Percentiles rank a stretch among this genome's conserved stretches.
phyloP scores from a whole-genome alignment of 2,329 filamentous ascomycete species.

The Chrysosporium keratinophilum region DNA sequence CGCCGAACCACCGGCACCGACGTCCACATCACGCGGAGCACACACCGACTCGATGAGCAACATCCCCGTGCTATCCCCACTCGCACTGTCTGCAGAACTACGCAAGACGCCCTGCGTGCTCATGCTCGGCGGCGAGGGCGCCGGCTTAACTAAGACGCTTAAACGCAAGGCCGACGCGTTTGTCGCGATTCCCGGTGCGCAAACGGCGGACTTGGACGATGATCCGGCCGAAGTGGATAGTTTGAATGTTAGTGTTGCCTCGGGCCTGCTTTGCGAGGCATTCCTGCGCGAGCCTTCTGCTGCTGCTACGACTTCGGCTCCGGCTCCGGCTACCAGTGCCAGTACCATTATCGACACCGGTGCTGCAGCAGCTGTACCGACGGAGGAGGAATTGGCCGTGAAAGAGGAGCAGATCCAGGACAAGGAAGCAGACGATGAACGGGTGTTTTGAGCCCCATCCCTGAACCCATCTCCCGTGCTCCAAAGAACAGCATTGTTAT shows the following conservation, averaged over 20 bases:
- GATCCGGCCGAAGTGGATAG: conserved; percentile 60
- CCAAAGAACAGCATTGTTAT: too few relatives aligned
- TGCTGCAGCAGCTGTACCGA: neutral
- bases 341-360: too few relatives aligned
- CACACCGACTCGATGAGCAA: conserved; percentile 27
- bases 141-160: conserved; percentile 57
- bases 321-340: neutral
- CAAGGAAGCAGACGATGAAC: neutral
- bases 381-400: neutral
- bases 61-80: conserved; percentile 17
- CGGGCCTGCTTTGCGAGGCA: conserved; percentile 53
- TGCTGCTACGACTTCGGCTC: conserved; percentile 8
- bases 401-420: neutral
- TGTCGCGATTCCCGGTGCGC: conserved; percentile 51
- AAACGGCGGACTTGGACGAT: conserved; percentile 27
- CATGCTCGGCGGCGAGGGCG: conserved; percentile 72
- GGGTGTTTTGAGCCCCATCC: too few relatives aligned
- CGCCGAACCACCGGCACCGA: conserved; percentile 45
- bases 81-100: conserved; percentile 32
- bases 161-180: conserved; percentile 54
- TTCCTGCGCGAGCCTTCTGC: conserved; percentile 28
- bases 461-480: too few relatives aligned
- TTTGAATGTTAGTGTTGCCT: conserved; percentile 84
- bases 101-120: conserved; percentile 59
- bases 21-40: conserved; percentile 12